Evolutionary conservation across 371 early-diverging fungal genomes (phyloP), one percentile per base, ranked within the genome.

Genomic region (Mucor indicus): DNA sequence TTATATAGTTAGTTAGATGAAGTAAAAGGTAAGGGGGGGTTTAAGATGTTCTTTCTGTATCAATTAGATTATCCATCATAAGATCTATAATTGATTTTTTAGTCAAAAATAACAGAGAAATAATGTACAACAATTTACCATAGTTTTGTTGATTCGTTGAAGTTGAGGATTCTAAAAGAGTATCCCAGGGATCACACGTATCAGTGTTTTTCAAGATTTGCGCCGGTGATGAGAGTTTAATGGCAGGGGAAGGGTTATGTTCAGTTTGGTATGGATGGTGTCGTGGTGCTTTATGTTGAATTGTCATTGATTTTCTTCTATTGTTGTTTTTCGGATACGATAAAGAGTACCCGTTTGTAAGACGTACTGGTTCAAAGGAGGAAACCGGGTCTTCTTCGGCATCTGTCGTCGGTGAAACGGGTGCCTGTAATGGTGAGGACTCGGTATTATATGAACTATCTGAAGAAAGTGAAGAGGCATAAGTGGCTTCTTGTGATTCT

Each of bases 151-250:
- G 44, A 19, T 35, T 15, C n/a, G 44, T n/a, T 16, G 37, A 8
- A 6, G 38, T 17, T 2, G 40, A 19, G 17, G 44, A 31, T 4
- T 35, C 42, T 20, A 48, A 40, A 8, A 55, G 22, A 16, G 50
- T 53, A 37, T 63, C 63, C 63, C 63, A 63, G 17, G 63, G 63
- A 37, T 52, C 48, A 20, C 52, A 48, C 1, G 60, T 43, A 12
- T 22, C 30, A 15, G 37, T 23, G 20, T 15, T 22, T 16, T 30
- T 21, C 23, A 37, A 29, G 10, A 9, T 13, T 19, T 15, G 23
- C 20, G 48, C n/a, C 38, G 47, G 20, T 37, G 37, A n/a, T n/a
- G n/a, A n/a, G 20, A n/a, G n/a, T n/a, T n/a, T n/a, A n/a, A n/a
- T 23, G 17, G 20, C 7, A 21, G n/a, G 32, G 10, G 20, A 32